Conservation (phyloP, 2,329 filamentous ascomycete genomes). For the Berkeleyomyces basicola region DNA sequence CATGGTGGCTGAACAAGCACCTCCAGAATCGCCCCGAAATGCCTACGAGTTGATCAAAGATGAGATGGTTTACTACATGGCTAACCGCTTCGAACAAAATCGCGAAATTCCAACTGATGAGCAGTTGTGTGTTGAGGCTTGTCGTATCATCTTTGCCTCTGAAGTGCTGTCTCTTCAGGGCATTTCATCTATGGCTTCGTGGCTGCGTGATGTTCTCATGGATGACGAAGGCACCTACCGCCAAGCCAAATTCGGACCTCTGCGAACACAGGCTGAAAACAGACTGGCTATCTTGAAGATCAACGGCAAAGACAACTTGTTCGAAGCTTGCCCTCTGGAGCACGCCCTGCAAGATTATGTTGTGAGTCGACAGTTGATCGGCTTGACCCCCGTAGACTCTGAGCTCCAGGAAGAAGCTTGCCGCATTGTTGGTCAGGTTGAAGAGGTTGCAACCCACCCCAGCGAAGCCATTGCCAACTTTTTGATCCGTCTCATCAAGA, state of each 20-base stretch:
- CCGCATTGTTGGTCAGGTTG: slow-evolving; percentile 38
- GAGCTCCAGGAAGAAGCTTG: slow-evolving; percentile 45
- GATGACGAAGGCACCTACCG: slow-evolving; percentile 27
- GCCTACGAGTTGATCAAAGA: slow-evolving; percentile 46
- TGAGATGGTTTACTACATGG: slow-evolving; percentile 37
- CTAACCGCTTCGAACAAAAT: slow-evolving; percentile 27
- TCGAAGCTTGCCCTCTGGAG: slow-evolving; percentile 40
- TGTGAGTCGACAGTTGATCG: slow-evolving; percentile 32
- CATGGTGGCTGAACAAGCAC: slow-evolving; percentile 30
- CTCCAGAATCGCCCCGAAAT: slow-evolving; percentile 33
- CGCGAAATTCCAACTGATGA: slow-evolving; percentile 30
- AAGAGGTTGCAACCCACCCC: slow-evolving; percentile 32
- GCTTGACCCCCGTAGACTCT: slow-evolving; percentile 41
- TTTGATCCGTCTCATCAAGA: slow-evolving; percentile 34
- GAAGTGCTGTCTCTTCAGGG: slow-evolving; percentile 30
- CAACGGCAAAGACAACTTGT: slow-evolving; percentile 41
- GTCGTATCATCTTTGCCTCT: slow-evolving; percentile 38
- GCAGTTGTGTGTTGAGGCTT: slow-evolving; percentile 41
- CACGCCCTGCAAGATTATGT: slow-evolving; percentile 37
- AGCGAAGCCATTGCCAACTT: slow-evolving; percentile 37
- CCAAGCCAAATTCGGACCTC: slow-evolving; percentile 31
- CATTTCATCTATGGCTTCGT: slow-evolving; percentile 26
- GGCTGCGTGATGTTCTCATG: slow-evolving; percentile 44
- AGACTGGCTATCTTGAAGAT: slow-evolving; percentile 33
- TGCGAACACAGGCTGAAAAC: slow-evolving; percentile 30